These are phyloP conservation scores for Phytomonas francai DNA, from an alignment of 208 protist species.

Conservation along the genomic window DNA sequence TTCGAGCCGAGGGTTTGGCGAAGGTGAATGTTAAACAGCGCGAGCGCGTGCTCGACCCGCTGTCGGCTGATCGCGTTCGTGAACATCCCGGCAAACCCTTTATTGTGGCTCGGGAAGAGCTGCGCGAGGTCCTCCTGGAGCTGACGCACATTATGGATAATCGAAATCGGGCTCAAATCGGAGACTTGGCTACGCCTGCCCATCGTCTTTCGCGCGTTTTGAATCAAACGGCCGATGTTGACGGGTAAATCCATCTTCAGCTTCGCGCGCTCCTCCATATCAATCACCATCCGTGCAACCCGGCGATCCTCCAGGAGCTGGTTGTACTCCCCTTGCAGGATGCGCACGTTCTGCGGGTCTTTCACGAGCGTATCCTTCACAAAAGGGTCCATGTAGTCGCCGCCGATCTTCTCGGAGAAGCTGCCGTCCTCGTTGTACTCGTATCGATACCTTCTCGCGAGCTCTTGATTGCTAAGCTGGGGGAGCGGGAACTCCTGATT, in stretches of 20 bases:
- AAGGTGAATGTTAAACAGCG: conserved; percentile 93
- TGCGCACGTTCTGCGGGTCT: conserved; percentile 50
- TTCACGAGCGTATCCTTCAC: conserved; percentile 82
- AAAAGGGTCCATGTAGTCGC: conserved; percentile 79
- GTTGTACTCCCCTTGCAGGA: conserved; percentile 89
- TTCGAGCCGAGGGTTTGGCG: conserved; percentile 91
- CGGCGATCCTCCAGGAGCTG: conserved; percentile 82
- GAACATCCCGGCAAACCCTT: conserved; percentile 44
- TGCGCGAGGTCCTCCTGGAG: conserved; percentile 74
- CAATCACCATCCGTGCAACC: conserved; percentile 51
- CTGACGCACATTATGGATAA: conserved; percentile 71
- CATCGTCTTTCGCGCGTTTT: conserved; percentile 94
- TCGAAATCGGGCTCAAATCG: conserved; percentile 89
- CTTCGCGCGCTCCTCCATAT: conserved; percentile 51
- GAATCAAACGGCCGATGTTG: conserved; percentile 94
- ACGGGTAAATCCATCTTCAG: conserved; percentile 84
- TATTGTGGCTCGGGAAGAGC: conserved; percentile 77
- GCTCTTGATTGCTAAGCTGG: conserved; percentile 55
- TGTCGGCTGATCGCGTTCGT: conserved; percentile 83
- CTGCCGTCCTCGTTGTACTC: conserved; percentile 71
- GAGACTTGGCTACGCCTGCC: conserved; percentile 75
- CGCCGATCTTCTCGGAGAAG: conserved; percentile 64
- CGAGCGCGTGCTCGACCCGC: conserved; percentile 92
- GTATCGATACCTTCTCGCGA: conserved; percentile 60
- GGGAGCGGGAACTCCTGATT: conserved; percentile 69